These are phyloP conservation scores for Cyclotella kingstonii DNA, from an alignment of 108 stramenopile species.

Conservation along the genomic window DNA sequence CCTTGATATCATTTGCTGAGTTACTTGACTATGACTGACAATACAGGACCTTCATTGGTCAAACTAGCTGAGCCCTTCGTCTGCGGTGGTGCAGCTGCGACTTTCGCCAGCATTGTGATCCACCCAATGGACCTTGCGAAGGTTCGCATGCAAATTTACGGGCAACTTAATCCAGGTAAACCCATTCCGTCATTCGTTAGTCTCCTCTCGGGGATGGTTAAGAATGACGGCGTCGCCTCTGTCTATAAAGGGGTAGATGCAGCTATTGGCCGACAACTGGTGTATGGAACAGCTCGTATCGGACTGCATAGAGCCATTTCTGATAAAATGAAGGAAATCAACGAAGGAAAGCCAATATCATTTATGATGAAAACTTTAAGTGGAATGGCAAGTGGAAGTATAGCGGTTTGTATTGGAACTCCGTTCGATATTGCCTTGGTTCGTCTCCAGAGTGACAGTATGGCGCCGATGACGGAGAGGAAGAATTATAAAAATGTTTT, in stretches of 20 bases:
- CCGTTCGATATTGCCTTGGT: constrained; percentile 98
- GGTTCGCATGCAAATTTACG: constrained; percentile 92
- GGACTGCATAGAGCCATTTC: constrained; percentile 95
- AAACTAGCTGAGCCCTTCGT: constrained; percentile 82
- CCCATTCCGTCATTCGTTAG: constrained; percentile 72
- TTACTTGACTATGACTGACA: constrained; percentile 35
- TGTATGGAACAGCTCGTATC: constrained; percentile 98
- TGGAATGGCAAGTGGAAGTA: constrained; percentile 92
- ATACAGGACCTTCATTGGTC: constrained; percentile 37
- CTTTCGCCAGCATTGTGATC: constrained; percentile 90
- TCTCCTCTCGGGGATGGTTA: constrained; percentile 75
- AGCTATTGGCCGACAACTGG: constrained; percentile 94
- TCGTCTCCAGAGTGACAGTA: constrained; percentile 93
- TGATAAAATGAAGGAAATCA: constrained; percentile 76
- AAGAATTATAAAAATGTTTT: constrained; percentile 98
- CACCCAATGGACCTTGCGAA: constrained; percentile 98
- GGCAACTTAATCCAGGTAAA: constrained; percentile 90
- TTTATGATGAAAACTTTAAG: constrained; percentile 87
- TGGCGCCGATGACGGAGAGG: constrained; percentile 85
- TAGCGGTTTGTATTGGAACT: constrained; percentile 97
- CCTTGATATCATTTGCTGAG: background rate
- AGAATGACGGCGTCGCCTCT: constrained; percentile 68
- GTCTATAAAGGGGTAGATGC: constrained; percentile 96
- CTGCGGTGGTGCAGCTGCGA: constrained; percentile 93
- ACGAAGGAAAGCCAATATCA: constrained; percentile 83